These are phyloP conservation scores for Cryptococcus floricola DNA, from an alignment of 1,284 basidiomycete genomes.

Conservation along the genomic window DNA sequence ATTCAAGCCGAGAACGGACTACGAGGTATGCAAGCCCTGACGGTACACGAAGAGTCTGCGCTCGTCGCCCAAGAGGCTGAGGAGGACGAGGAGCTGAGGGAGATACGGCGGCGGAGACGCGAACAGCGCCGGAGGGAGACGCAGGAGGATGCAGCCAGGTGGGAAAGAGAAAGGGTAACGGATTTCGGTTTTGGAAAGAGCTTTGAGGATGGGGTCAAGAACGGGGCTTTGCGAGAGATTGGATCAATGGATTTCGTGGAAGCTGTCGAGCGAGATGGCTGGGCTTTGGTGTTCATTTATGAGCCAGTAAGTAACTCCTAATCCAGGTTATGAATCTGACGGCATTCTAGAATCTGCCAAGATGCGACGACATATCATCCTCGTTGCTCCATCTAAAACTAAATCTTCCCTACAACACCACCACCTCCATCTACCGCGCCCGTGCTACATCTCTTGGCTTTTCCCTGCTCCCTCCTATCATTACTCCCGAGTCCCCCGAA, in stretches of 20 bases:
- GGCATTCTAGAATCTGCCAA: slow-evolving; percentile 28
- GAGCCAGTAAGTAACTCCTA: slow-evolving; percentile 37
- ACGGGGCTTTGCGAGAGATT: slow-evolving; percentile 38
- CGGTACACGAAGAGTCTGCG: slow-evolving; percentile 29
- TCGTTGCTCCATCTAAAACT: slow-evolving; percentile 31
- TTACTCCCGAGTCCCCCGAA: no score
- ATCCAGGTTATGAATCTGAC: neutral
- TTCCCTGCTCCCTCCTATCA: slow-evolving; percentile 26
- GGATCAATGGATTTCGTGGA: slow-evolving; percentile 34
- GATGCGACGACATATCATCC: slow-evolving; percentile 33
- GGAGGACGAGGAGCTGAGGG: slow-evolving; percentile 13
- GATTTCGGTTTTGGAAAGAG: neutral
- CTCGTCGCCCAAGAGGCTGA: slow-evolving; percentile 4
- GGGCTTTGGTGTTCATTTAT: slow-evolving; percentile 43
- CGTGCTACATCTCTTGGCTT: slow-evolving; percentile 40
- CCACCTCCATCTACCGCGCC: slow-evolving; percentile 27
- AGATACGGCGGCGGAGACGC: slow-evolving; percentile 12
- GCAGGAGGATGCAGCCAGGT: slow-evolving; percentile 9
- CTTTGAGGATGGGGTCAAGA: slow-evolving; percentile 7
- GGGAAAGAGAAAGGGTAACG: slow-evolving; percentile 3
- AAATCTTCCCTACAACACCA: slow-evolving; percentile 10
- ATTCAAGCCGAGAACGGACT: slow-evolving; percentile 1
- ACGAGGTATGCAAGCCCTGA: slow-evolving; percentile 27
- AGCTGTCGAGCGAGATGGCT: slow-evolving; percentile 40
- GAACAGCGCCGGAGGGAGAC: slow-evolving; percentile 9